Evolutionary conservation across 225 moss, liverwort and hornwort species (phyloP), one percentile per base, ranked within the genome.

Genomic region (Anthoceros angustus): DNA sequence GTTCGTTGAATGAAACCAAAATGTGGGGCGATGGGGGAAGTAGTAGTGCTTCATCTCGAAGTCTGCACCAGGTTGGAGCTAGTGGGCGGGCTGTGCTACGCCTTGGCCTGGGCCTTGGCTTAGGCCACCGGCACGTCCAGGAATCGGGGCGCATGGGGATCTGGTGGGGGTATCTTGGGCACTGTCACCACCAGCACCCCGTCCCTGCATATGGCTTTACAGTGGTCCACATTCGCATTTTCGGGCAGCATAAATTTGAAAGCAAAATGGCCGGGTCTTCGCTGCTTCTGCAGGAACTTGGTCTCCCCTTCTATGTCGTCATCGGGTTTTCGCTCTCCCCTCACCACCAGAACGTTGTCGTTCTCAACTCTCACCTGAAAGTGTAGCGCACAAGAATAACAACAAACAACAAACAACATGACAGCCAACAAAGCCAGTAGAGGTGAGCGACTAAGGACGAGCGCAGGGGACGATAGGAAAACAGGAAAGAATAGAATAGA

Each of bases 291-390:
- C 10, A 55, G 55, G 14, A 55, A 55, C 18, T 55, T 55, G n/a
- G 55, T 55, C 55, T 55, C 55, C 18, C 55, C 55, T 55, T 55
- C 55, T 0, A 55, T 55, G 4, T 55, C 55, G 23, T 55, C 55
- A 55, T 55, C 55, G n/a, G 55, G 55, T 15, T 55, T 55, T 7
- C 55, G 55, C 55, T 55, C 55, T 18, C 55, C 55, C 23, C 55
- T 55, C 6, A 55, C 55, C 55, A 55, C 55, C 55, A 55, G 23
- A 18, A 55, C 55, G 14, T 55, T 55, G 55, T 55, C 55, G 55
- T 55, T 55, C 55, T 55, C 55, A 55, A 55, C n/a, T 55, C 55
- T 55, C 55, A 55, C 55, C 55, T 55, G 23, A 55, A 55, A 55
- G 55, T 12, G 23, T 46, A 16, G 11, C 45, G 16, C 12, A 46